These are phyloP conservation scores for Ophiostoma sp. DNA, from an alignment of 2,329 filamentous ascomycete genomes.

Conservation along the genomic window DNA sequence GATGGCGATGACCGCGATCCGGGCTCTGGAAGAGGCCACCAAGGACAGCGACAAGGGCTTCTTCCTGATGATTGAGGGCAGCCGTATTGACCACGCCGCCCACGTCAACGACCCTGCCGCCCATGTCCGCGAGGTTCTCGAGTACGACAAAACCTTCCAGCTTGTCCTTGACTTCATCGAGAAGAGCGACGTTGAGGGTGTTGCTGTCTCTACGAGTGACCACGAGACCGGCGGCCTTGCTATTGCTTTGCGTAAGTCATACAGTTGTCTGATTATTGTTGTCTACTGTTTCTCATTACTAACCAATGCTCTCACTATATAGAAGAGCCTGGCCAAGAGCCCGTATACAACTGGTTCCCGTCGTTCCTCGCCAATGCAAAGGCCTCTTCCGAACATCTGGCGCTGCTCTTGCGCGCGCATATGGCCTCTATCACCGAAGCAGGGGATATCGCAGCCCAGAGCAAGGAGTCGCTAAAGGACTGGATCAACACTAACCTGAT, in stretches of 20 bases:
- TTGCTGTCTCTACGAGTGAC: constrained; percentile 88
- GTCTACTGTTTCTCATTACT: background rate
- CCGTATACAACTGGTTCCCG: constrained; percentile 76
- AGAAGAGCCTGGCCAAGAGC: constrained; percentile 54
- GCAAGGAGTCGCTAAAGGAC: constrained; percentile 44
- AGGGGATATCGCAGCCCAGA: background rate
- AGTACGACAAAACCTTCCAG: constrained; percentile 85
- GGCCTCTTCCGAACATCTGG: constrained; percentile 72
- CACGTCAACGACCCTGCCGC: constrained; percentile 81
- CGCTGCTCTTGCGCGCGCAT: constrained; percentile 61
- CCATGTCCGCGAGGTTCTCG: constrained; percentile 89
- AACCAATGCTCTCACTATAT: background rate
- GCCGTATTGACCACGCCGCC: constrained; percentile 92
- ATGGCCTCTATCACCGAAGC: constrained; percentile 43
- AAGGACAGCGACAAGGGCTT: constrained; percentile 85
- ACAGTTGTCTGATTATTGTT: background rate
- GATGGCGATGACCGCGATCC: constrained; percentile 83
- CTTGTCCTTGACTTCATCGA: constrained; percentile 83
- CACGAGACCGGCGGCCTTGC: constrained; percentile 93
- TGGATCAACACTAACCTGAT: constrained; percentile 73
- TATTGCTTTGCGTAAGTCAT: constrained; percentile 68
- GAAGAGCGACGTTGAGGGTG: constrained; percentile 67
- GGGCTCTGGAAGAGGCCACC: constrained; percentile 77
- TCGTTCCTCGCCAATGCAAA: constrained; percentile 73
- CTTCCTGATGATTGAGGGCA: constrained; percentile 98